Conservation (phyloP, 352 stramenopile species). For the Phytophthora sojae region DNA sequence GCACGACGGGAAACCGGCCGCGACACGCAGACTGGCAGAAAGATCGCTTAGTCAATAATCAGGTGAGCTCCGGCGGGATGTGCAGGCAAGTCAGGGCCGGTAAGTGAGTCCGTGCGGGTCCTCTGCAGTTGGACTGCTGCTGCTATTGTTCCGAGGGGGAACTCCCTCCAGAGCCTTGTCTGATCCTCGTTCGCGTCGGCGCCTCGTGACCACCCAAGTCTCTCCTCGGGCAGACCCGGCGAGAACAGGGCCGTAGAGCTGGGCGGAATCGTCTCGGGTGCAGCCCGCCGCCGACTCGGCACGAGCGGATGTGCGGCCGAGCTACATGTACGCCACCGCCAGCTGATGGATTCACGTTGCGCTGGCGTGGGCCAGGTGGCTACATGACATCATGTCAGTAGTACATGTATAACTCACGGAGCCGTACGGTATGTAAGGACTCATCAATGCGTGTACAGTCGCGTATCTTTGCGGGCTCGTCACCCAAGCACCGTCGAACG, state of each 20-base stretch:
- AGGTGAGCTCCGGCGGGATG: not conserved
- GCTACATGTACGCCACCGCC: conserved; percentile 7
- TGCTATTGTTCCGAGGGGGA: conserved; percentile 17
- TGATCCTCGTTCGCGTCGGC: conserved; percentile 13
- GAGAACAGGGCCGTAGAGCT: conserved; percentile 2
- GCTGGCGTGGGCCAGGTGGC: not conserved
- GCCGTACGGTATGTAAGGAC: not conserved
- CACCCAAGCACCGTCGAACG: not conserved
- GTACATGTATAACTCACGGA: not conserved
- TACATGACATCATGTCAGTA: too few species aligned
- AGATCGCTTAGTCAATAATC: conserved; percentile 1
- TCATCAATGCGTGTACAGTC: not conserved
- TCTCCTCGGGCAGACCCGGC: not conserved
- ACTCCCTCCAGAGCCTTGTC: not conserved
- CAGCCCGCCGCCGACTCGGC: conserved; percentile 2
- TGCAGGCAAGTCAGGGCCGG: not conserved
- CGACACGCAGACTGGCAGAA: conserved; percentile 3
- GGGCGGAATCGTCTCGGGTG: conserved; percentile 1
- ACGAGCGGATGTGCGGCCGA: conserved; percentile 11
- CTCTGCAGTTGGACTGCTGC: conserved; percentile 2
- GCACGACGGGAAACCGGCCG: not conserved
- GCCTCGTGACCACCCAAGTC: conserved; percentile 11
- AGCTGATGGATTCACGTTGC: conserved; percentile 18
- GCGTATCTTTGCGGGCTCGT: conserved; percentile 2
- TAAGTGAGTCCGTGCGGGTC: not conserved